A percentile compares a stretch with the other conserved stretches of the same genome.
Evolutionary conservation across 352 stramenopile species (phyloP).

Genomic region (Globisporangium alternatum): DNA sequence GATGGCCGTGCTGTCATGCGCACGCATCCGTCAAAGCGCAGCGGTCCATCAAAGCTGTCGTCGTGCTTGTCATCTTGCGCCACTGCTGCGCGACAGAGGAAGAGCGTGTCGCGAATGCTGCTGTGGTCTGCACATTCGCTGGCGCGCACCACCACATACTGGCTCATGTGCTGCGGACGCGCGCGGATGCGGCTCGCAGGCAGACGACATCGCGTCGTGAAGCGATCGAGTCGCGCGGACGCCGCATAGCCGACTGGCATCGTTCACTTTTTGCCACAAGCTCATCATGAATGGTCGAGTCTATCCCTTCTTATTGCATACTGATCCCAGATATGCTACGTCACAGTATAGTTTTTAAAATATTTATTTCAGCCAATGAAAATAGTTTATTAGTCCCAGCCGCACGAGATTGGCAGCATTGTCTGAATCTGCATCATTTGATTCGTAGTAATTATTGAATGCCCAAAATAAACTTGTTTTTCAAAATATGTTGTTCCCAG

Average conservation of each 20-base stretch:
- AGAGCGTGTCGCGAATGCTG: constrained; percentile 10
- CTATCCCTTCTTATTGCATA: neutral
- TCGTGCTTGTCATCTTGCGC: neutral
- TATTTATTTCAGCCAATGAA: too few relatives aligned
- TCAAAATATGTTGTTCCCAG: too few relatives aligned
- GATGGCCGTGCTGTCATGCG: constrained; percentile 7
- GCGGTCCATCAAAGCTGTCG: constrained; percentile 1
- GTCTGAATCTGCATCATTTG: too few relatives aligned
- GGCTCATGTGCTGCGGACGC: constrained; percentile 28
- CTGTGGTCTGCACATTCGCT: neutral
- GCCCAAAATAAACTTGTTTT: too few relatives aligned
- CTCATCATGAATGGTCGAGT: neutral
- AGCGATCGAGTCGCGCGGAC: constrained; percentile 32
- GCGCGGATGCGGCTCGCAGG: constrained; percentile 28
- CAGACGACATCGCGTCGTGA: constrained; percentile 59
- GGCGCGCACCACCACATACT: constrained; percentile 29
- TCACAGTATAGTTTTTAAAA: too few relatives aligned
- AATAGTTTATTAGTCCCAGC: too few relatives aligned
- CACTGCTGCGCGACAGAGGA: constrained; percentile 46
- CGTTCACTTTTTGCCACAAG: neutral
- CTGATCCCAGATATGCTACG: neutral
- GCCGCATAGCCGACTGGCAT: constrained; percentile 10
- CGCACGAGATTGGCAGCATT: too few relatives aligned
- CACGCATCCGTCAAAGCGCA: constrained; percentile 27
- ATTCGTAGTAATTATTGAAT: too few relatives aligned